These are phyloP conservation scores for Ailanthus altissimus DNA, from an alignment of 345 rosid species.

Conservation along the genomic window DNA sequence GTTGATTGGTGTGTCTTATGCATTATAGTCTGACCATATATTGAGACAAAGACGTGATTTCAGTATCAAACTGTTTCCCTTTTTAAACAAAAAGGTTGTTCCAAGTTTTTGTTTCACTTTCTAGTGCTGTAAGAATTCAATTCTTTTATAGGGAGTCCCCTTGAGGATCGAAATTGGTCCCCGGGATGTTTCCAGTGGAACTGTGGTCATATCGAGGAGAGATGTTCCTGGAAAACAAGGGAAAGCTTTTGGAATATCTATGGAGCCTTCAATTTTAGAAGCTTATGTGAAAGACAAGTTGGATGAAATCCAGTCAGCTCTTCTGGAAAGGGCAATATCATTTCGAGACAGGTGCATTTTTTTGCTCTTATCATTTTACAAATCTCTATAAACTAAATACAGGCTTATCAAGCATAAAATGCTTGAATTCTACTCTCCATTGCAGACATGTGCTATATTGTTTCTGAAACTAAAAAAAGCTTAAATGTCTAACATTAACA, in stretches of 20 bases:
- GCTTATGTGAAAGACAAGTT: constrained; percentile 80
- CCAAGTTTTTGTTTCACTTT: constrained; percentile 2
- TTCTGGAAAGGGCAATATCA: constrained; percentile 60
- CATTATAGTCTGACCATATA: not conserved
- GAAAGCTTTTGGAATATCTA: constrained; percentile 86
- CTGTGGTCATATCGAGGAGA: constrained; percentile 86
- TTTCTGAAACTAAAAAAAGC: not conserved
- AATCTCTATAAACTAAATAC: not conserved
- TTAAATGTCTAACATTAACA: not conserved
- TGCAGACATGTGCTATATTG: not conserved
- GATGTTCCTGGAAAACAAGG: constrained; percentile 93
- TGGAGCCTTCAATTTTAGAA: constrained; percentile 69
- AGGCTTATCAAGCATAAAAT: not conserved
- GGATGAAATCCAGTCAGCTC: constrained; percentile 86
- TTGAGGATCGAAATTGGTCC: constrained; percentile 95
- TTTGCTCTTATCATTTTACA: constrained; percentile 6
- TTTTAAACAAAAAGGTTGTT: not conserved
- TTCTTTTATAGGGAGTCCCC: constrained; percentile 69
- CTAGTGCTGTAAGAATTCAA: constrained; percentile 13
- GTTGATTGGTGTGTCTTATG: not conserved
- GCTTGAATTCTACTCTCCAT: constrained; percentile 1
- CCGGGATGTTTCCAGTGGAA: constrained; percentile 77
- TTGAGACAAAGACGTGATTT: not conserved
- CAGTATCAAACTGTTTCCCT: not conserved
- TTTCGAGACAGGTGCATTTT: constrained; percentile 75